Evolutionary conservation across 2,329 filamentous ascomycete genomes (phyloP), one percentile per base, ranked within the genome.

Genomic region (Neofusicoccum sp.): DNA sequence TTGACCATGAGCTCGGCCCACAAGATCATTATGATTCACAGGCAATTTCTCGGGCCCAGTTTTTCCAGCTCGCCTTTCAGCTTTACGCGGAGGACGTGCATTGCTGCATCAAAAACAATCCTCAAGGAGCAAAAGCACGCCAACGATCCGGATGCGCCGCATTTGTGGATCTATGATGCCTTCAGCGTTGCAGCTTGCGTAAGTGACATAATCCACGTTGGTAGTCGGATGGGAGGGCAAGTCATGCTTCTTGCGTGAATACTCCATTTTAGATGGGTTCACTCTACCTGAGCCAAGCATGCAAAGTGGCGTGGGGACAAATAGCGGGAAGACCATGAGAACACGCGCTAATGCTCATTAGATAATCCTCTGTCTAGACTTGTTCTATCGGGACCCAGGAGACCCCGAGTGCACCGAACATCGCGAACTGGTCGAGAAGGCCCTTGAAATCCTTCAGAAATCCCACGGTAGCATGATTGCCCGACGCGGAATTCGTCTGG

Each of bases 11-110:
- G 76, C 33, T 69, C 71, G 8, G 73, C 74, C 7, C 78, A 81
- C 43, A 80, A 81, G 63, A 74, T 79, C n/a, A 80, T 81, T 64
- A 80, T 80, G 78, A 73, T 79, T 4, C 77, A 79, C 59, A 73
- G 79, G 47, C 76, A 74, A 43, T 80, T 80, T 60, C 66, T 80
- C 2, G 76, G 76, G 43, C 69, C 73, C 44, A 79, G 77, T 54
- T 80, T 80, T 65, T 77, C 74, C 3, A 77, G 78, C 44, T 71
- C 71, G 1, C 73, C 75, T n/a, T 81, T 78, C 60, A 73, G 73
- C 3, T 78, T 79, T 62, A 80, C 76, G 7, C 72, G 78, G 28
- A 76, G 76, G 68, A 79, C 78, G 0, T 79, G 77, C 58, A 71
- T 76, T 48, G 76, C 72, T 9, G 76, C 78, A 3, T 74, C 79